Conservation (phyloP, 768 basidiomycete species). For the Hygrophorus russula region DNA sequence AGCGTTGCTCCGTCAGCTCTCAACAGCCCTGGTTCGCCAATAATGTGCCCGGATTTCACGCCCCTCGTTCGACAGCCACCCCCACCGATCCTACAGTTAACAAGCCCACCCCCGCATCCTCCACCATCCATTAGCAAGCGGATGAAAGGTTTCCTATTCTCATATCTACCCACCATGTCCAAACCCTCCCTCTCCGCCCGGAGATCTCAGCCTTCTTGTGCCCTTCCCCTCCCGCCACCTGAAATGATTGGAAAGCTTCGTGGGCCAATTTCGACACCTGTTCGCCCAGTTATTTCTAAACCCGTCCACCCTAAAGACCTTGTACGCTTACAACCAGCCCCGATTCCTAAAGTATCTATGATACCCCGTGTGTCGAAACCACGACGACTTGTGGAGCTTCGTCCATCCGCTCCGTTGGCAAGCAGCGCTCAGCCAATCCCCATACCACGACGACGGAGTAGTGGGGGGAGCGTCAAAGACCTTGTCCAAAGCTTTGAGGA, state of each 20-base stretch:
- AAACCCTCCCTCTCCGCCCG: constrained; percentile 20
- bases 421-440: constrained; percentile 11
- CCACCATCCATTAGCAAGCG: constrained; percentile 33
- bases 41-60: constrained; percentile 40
- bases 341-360: constrained; percentile 26
- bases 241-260: constrained; percentile 38
- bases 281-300: constrained; percentile 34
- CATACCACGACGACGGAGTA: constrained; percentile 35
- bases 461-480: constrained; percentile 64
- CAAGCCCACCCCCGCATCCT: background rate
- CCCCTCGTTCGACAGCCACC: constrained; percentile 34
- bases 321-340: constrained; percentile 48
- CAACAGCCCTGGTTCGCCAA: constrained; percentile 8
- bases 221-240: constrained; percentile 44
- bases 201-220: constrained; percentile 14
- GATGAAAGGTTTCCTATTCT: constrained; percentile 47
- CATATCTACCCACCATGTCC: constrained; percentile 45
- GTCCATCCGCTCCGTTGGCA: constrained; percentile 26
- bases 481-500: constrained; percentile 54
- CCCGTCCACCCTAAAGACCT: constrained; percentile 49
- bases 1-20: constrained; percentile 47
- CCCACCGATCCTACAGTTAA: constrained; percentile 10
- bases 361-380: constrained; percentile 31
- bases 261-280: constrained; percentile 50
- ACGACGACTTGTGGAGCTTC: constrained; percentile 44